Percentiles rank a stretch among this genome's conserved stretches.
phyloP scores from a whole-genome alignment of 441 rosid species.

The Pelargonium cotyledonis region DNA sequence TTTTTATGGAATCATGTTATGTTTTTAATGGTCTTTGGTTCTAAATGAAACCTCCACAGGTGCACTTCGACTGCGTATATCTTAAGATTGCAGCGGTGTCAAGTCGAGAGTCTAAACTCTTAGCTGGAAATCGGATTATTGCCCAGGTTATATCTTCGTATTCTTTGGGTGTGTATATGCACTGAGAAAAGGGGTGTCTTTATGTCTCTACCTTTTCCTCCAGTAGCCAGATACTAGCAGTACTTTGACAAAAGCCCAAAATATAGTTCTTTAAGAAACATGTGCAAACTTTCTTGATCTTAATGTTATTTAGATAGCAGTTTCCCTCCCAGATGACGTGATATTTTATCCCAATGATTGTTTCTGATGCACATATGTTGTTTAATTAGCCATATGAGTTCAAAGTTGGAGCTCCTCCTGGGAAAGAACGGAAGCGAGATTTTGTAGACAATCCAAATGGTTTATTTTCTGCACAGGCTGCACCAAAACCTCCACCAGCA shows the following conservation, averaged over 20 bases:
- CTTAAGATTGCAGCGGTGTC: constrained; percentile 75
- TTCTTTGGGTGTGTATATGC: neutral
- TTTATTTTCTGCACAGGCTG: constrained; percentile 86
- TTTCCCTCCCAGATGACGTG: neutral
- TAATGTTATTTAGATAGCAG: constrained; percentile 2
- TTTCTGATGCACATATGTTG: constrained; percentile 11
- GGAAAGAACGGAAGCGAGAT: constrained; percentile 78
- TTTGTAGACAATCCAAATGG: constrained; percentile 88
- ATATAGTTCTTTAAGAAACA: neutral
- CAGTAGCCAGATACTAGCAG: neutral
- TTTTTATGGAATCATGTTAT: neutral
- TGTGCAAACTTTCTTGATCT: neutral
- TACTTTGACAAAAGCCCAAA: constrained; percentile 1
- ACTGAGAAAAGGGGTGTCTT: constrained; percentile 2
- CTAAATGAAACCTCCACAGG: constrained; percentile 31
- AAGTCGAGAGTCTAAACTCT: constrained; percentile 82
- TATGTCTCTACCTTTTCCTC: neutral
- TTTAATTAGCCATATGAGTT: constrained; percentile 64
- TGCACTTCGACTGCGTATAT: constrained; percentile 84
- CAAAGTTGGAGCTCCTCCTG: constrained; percentile 76
- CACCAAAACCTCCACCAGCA: constrained; percentile 91
- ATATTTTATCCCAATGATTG: neutral
- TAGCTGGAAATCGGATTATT: constrained; percentile 83
- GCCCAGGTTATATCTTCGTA: constrained; percentile 48
- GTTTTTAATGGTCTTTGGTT: neutral